phyloP scores from a whole-genome alignment of 495 filamentous ascomycete genomes.

The Hypoxylon subgilvum region DNA sequence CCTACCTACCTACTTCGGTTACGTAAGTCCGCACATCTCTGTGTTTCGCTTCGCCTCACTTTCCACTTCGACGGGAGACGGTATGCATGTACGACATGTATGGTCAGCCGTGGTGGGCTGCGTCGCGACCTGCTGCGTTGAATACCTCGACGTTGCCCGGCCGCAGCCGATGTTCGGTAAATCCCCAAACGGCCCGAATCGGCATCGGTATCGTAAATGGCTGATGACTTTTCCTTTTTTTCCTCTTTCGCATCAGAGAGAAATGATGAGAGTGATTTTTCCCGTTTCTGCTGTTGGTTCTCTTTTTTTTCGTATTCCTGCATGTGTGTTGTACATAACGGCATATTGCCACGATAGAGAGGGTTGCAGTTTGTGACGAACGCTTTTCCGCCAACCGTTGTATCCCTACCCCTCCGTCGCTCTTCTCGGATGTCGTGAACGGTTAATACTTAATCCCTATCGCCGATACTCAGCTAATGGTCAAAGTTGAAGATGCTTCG shows the following conservation, averaged over 20 bases:
- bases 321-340: constrained; percentile 3
- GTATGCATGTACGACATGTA: no score
- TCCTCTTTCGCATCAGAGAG: not conserved
- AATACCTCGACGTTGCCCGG: no score
- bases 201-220: not conserved
- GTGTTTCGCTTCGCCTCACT: not conserved
- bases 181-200: constrained; percentile 19
- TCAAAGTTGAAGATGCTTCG: no score
- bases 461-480: not conserved
- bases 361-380: not conserved
- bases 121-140: not conserved
- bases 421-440: not conserved
- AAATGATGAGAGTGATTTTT: not conserved
- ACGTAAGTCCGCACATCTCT: not conserved
- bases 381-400: not conserved
- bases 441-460: no score
- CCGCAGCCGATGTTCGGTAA: constrained; percentile 23
- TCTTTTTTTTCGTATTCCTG: not conserved
- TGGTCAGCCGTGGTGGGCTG: not conserved
- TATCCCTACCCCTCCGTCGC: not conserved
- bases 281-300: not conserved
- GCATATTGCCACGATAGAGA: not conserved
- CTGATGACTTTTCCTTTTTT: not conserved
- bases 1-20: not conserved
- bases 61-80: no score